These are phyloP conservation scores for Striga asiatica DNA, from an alignment of 257 asterid genomes.

Conservation along the genomic window DNA sequence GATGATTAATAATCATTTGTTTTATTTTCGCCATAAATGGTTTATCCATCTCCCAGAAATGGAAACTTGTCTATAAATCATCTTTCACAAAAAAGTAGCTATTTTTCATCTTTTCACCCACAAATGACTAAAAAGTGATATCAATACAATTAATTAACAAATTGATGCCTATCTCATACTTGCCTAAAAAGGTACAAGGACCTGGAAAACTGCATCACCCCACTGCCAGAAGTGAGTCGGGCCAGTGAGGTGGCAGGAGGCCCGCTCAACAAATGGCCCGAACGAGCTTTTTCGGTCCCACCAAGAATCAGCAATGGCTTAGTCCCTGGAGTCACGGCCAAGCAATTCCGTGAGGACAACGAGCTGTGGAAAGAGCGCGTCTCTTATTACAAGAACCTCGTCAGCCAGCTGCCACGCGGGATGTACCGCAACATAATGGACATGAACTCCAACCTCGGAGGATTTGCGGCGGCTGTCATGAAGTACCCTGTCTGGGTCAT, in stretches of 20 bases:
- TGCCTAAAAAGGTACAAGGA: slow-evolving; percentile 79
- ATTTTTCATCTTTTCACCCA: too few relatives aligned
- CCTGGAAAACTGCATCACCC: slow-evolving; percentile 61
- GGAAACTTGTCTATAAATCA: too few relatives aligned
- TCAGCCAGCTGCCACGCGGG: slow-evolving; percentile 52
- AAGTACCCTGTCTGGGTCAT: slow-evolving; percentile 74
- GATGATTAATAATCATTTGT: too few relatives aligned
- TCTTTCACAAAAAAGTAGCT: too few relatives aligned
- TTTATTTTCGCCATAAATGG: too few relatives aligned
- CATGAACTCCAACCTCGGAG: slow-evolving; percentile 82
- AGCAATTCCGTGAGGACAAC: slow-evolving; percentile 31
- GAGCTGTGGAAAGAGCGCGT: slow-evolving; percentile 60
- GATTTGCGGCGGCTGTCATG: slow-evolving; percentile 61
- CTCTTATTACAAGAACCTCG: slow-evolving; percentile 55
- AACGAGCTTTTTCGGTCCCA: slow-evolving; percentile 44
- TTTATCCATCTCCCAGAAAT: too few relatives aligned
- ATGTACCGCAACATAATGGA: slow-evolving; percentile 68
- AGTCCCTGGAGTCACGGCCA: slow-evolving; percentile 31
- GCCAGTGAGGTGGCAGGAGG: slow-evolving; percentile 58
- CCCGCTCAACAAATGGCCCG: slow-evolving; percentile 57
- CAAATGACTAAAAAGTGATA: too few relatives aligned
- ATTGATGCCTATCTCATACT: too few relatives aligned
- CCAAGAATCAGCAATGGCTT: slow-evolving; percentile 58
- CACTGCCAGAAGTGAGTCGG: slow-evolving; percentile 52
- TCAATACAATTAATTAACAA: too few relatives aligned